These are phyloP conservation scores for Symbiotaphrina buchneri DNA, from an alignment of 495 filamentous ascomycete species.

Conservation along the genomic window DNA sequence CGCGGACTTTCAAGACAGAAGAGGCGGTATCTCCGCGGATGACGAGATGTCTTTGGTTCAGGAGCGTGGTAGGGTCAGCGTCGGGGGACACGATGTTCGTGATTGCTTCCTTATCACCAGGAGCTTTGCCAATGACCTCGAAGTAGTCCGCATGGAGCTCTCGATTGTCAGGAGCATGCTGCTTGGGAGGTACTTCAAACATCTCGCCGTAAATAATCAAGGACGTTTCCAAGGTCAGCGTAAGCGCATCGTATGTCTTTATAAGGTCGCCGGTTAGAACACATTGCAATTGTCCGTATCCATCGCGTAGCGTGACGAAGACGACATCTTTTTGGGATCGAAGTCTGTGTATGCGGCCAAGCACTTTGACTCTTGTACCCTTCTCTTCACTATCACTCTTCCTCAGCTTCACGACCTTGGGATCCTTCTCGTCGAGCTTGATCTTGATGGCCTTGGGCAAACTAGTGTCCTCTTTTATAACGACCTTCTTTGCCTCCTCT, in stretches of 20 bases:
- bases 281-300: conserved; percentile 79
- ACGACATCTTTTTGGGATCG: conserved; percentile 69
- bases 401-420: conserved; percentile 15
- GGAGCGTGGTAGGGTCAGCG: conserved; percentile 60
- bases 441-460: conserved; percentile 60
- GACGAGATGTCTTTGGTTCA: conserved; percentile 77
- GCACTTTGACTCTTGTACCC: conserved; percentile 61
- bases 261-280: conserved; percentile 64
- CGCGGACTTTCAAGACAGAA: conserved; percentile 77
- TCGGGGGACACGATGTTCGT: conserved; percentile 71
- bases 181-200: conserved; percentile 55
- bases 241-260: conserved; percentile 81
- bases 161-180: conserved; percentile 64
- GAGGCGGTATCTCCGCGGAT: conserved; percentile 77
- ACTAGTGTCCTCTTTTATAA: conserved; percentile 58
- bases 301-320: conserved; percentile 74
- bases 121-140: conserved; percentile 62
- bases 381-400: conserved; percentile 25
- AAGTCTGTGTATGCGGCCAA: conserved; percentile 68
- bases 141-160: conserved; percentile 93
- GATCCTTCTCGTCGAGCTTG: conserved; percentile 32
- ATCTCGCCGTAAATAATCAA: conserved; percentile 79
- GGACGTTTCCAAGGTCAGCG: conserved; percentile 73
- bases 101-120: conserved; percentile 79
- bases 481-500: conserved; percentile 74